Evolutionary conservation across 768 basidiomycete genomes (phyloP), one percentile per base, ranked within the genome.

Genomic region (Gloeopeniophorella convolvens): DNA sequence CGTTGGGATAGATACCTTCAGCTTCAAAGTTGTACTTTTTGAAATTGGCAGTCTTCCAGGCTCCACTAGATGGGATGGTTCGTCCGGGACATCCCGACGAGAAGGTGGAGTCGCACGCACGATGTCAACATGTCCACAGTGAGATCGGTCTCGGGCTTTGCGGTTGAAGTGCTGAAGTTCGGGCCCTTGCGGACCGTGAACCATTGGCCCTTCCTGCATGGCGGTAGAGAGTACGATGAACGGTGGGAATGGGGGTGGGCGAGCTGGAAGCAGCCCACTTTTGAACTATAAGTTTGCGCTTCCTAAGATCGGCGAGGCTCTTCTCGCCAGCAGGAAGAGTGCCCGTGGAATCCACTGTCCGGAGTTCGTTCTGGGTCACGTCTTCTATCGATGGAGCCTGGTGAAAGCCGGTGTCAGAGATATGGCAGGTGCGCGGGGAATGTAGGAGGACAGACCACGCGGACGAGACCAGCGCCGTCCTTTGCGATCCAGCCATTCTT

Each of bases 1-100:
- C 92, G 32, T 79, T 79, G 3, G 93, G 84, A 8, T 86, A 89
- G 24, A 84, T 79, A 45, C 96, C 96, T 56, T 93, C 93, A 0
- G 96, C 94, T 59, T 95, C 93, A 60, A 98, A 98, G 70, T 99
- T 99, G 71, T 98, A 99, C 66, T 94, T 93, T 66, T 99, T 99
- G 78, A 89, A 99, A 8, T 76, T 77, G 1, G 95, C 78, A 0
- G 82, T 84, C 68, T 96, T 94, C 96, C 96, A 98, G 15, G 89
- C 72, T 6, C 94, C 96, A 32, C 95, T 98, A 60, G 5, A 16
- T 13, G 20, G 24, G 53, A 37, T 47, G 52, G 49, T 30, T 26
- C 35, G 8, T 26, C 12, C 11, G 24, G 8, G 36, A 7, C 3
- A 1, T 34, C 30, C 30, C 7, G 3, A 36, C 31, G 2, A 51